Evolutionary conservation across 176 grass and related monocot species (phyloP), one percentile per base, ranked within the genome.

Genomic region (Aechmea fasciata): DNA sequence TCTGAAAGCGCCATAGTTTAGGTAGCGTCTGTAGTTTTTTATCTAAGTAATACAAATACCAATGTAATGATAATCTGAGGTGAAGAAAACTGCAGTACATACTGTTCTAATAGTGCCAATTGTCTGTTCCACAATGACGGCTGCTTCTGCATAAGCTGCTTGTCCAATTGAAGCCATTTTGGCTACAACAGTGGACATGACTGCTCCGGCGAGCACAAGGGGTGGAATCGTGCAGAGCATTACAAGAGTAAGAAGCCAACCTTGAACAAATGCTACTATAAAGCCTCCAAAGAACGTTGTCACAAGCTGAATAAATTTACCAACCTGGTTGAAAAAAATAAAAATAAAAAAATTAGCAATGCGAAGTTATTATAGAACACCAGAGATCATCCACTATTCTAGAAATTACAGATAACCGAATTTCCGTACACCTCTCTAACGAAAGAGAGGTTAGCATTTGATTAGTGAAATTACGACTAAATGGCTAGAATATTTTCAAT

Each of bases 121-220:
- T 13, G 93, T 92, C 71, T 97, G 86, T 77, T 97, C 93, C 13
- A 97, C 93, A 3, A 92, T 84, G 52, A 87, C 77, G 11, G 93
- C 79, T 1, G 93, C 83, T 52, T 92, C 89, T 0, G 83, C 93
- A 49, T 97, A 97, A 12, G 93, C 93, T 2, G 89, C 89, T 74
- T 97, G 93, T 14, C 89, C 93, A 49, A 89, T 89, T 13, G 93
- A 92, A 9, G 93, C 93, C 93, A 97, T 97, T 80, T 75, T 97
- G 0, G 93, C 71, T 0, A 97, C 82, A 9, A 97, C 51, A n/a
- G 83, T 97, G 54, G 93, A 92, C 86, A 97, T 92, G 82, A 90
- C 81, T 0, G 86, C 93, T 9, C 89, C 93, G 0, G 93, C 86
- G 3, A 92, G 0, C 70, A 92, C 89, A 18, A 97, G 84, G 5